Evolutionary conservation across 495 filamentous ascomycete species (phyloP).

Genomic region (Annulohypoxylon nitens): DNA sequence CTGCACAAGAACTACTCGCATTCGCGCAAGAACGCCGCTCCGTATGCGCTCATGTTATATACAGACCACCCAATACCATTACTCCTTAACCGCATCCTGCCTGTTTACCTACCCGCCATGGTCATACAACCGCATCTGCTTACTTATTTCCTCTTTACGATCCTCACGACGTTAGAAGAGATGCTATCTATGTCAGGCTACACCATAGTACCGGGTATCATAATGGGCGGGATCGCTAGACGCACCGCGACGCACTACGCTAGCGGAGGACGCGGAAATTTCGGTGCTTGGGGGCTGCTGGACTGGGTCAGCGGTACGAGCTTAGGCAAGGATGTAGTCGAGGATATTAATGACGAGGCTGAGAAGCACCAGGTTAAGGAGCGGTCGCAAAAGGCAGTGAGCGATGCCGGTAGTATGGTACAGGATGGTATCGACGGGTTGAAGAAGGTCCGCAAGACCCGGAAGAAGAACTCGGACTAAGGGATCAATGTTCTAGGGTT

Average conservation of each 20-base stretch:
- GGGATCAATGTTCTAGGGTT: neutral
- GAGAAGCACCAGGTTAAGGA: slow-evolving; percentile 70
- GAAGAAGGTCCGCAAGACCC: slow-evolving; percentile 54
- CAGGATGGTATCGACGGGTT: slow-evolving; percentile 54
- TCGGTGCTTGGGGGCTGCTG: slow-evolving; percentile 79
- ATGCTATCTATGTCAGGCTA: slow-evolving; percentile 84
- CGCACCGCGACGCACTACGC: slow-evolving; percentile 77
- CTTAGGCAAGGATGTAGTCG: slow-evolving; percentile 68
- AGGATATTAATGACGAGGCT: slow-evolving; percentile 67
- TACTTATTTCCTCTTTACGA: slow-evolving; percentile 79
- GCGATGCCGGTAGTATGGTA: slow-evolving; percentile 53
- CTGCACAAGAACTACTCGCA: slow-evolving; percentile 78
- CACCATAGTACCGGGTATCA: slow-evolving; percentile 76
- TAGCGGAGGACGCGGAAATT: slow-evolving; percentile 75
- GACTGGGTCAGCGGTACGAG: slow-evolving; percentile 83
- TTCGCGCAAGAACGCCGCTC: slow-evolving; percentile 59
- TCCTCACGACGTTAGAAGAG: slow-evolving; percentile 79
- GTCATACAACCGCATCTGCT: slow-evolving; percentile 79
- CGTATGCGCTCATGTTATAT: slow-evolving; percentile 74
- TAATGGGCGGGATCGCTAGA: slow-evolving; percentile 80
- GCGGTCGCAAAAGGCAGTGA: slow-evolving; percentile 55
- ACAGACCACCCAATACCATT: slow-evolving; percentile 84
- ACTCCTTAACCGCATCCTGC: slow-evolving; percentile 76
- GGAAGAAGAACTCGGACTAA: slow-evolving; percentile 55
- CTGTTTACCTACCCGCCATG: slow-evolving; percentile 77